Conservation (phyloP, 257 asterid genomes). For the Scutellaria baicalensis region DNA sequence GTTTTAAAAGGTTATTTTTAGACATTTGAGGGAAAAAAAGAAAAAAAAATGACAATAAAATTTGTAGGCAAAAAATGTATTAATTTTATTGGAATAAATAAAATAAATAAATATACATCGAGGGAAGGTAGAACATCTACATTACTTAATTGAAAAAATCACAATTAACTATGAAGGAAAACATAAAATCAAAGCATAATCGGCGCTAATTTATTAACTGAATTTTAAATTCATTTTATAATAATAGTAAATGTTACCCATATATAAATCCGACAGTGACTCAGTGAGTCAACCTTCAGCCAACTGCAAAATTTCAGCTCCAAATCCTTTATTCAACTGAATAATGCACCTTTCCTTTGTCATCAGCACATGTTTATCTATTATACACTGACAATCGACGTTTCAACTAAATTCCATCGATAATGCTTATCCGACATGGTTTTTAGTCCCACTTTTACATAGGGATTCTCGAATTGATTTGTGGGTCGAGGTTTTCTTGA, state of each 20-base stretch:
- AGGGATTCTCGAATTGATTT: slow-evolving; percentile 4
- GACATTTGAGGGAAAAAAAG: no score
- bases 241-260: background rate
- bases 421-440: background rate
- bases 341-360: background rate
- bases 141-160: no score
- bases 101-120: no score
- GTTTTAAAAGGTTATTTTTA: no score
- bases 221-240: background rate
- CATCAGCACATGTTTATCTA: background rate
- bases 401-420: background rate
- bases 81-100: no score
- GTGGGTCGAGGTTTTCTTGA: background rate
- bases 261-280: background rate
- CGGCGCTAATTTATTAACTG: background rate
- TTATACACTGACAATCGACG: background rate
- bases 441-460: background rate
- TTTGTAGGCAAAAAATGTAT: no score
- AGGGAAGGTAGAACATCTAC: no score
- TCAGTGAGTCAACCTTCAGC: background rate
- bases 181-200: no score
- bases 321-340: background rate
- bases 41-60: no score
- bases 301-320: background rate
- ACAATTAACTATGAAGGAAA: no score